Base-by-base conservation (phyloP, 2,329 filamentous ascomycete genomes). In the Tympanopsis confertula region DNA sequence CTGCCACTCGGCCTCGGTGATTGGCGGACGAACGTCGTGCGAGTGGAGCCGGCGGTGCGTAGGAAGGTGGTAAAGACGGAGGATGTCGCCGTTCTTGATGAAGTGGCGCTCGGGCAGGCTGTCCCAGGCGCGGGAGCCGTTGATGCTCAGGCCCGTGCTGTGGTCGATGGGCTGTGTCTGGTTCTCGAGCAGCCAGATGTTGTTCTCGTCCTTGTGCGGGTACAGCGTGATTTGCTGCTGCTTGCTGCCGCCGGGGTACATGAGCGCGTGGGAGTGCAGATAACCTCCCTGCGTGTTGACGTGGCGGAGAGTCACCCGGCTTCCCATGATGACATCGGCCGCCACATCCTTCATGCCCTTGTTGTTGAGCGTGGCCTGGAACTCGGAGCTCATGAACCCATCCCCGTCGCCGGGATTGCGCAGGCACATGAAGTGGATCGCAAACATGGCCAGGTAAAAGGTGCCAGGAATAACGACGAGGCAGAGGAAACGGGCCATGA, bases 321-420 rank as follows among this genome's bases (percentile, higher is more conserved):
- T 94, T 42, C 91, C 91, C 51, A 91, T 81, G 20, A 83, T 79
- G 41, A 98, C 82, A 61, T 98, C 88, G 20, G 85, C 91, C 2
- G 91, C 82, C 4, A 94, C 87, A 59, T 94, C 87, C 55, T 86
- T 80, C 91, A 98, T 98, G 38, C 76, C 80, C 69, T 96, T 98
- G 52, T 79, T 88, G 66, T 96, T 98, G 47, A 98, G 69, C 2
- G 91, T 96, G 20, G 91, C 84, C 65, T 98, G 91, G 68, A 98
- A 98, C 55, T 98, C 91, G 39, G 89, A 94, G 55, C 88, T 95
- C 91, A 98, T 98, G 69, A 98, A 98, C 39, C 91, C 91, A 59
- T 98, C 91, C 39, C 91, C 91, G 38, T 98, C 91, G 42, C 91
- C 91, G 19, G 91, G 91, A 63, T 98, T 98, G 42, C 82, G 75